Evolutionary conservation across 306 rosid genomes (phyloP).

Genomic region (Pterocarpus santalinus): DNA sequence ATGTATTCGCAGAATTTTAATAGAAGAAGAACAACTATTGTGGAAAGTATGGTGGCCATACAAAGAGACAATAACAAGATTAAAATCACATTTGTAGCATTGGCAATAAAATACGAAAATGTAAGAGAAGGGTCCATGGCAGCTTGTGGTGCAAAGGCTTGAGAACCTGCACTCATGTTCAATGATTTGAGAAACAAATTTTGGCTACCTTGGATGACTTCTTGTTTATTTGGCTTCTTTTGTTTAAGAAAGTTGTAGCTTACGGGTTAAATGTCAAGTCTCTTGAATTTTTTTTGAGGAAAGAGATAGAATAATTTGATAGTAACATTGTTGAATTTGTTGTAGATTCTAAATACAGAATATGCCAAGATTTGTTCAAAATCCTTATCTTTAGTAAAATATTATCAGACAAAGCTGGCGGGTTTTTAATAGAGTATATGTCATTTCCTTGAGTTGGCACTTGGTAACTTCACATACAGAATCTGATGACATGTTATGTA

Average conservation of each 20-base stretch:
- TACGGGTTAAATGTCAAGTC: slow-evolving; percentile 11
- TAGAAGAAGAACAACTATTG: slow-evolving; percentile 25
- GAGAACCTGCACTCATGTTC: slow-evolving; percentile 16
- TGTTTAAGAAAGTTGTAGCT: neutral
- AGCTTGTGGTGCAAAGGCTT: slow-evolving; percentile 25
- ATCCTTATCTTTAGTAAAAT: slow-evolving; percentile 8
- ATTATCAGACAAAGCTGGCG: neutral
- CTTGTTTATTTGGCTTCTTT: neutral
- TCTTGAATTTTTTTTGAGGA: slow-evolving; percentile 11
- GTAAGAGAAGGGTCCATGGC: neutral
- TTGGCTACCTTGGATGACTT: neutral
- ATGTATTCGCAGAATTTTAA: neutral
- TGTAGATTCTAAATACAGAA: slow-evolving; percentile 30
- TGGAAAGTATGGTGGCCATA: slow-evolving; percentile 17
- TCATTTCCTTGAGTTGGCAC: slow-evolving; percentile 10
- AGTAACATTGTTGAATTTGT: slow-evolving; percentile 12
- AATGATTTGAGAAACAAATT: slow-evolving; percentile 36
- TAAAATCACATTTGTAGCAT: slow-evolving; percentile 23
- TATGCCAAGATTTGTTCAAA: slow-evolving; percentile 2
- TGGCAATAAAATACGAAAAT: slow-evolving; percentile 12
- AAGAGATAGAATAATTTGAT: slow-evolving; percentile 29
- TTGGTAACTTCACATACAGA: neutral
- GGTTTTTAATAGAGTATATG: neutral
- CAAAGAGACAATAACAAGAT: slow-evolving; percentile 2
- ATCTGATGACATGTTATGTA: neutral